Percentiles rank a stretch among this genome's conserved stretches.
Conservation (phyloP, 73 alveolate genomes). For the Diophrys appendiculata region DNA sequence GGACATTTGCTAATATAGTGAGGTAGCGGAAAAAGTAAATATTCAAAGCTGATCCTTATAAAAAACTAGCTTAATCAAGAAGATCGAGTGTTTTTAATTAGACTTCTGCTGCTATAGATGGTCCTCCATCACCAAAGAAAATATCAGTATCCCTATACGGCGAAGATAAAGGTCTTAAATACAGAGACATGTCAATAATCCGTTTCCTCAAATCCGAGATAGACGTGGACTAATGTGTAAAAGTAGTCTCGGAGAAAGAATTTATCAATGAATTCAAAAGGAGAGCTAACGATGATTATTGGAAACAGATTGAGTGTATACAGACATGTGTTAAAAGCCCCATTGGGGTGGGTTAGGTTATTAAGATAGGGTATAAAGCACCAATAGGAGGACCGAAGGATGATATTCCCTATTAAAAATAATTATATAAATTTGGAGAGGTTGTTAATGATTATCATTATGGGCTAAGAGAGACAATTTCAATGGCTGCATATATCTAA, state of each 20-base stretch:
- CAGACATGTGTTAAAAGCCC: constrained; percentile 41
- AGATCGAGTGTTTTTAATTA: no score
- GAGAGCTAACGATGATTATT: constrained; percentile 42
- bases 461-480: constrained; percentile 39
- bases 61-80: no score
- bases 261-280: constrained; percentile 46
- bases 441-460: constrained; percentile 34
- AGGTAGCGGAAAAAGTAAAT: no score
- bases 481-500: constrained; percentile 47
- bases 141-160: no score
- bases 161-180: no score
- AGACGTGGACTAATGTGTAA: no score
- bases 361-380: constrained; percentile 41
- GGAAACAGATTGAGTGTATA: constrained; percentile 30
- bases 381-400: constrained; percentile 48
- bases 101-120: no score
- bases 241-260: constrained; percentile 47
- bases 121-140: no score
- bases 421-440: constrained; percentile 23
- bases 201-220: no score
- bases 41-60: no score
- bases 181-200: no score
- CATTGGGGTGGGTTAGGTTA: constrained; percentile 52
- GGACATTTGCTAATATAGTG: no score
- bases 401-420: constrained; percentile 32